phyloP scores from a whole-genome alignment of 805 yeast genomes.

The Cyberlindnera mycetangii region DNA sequence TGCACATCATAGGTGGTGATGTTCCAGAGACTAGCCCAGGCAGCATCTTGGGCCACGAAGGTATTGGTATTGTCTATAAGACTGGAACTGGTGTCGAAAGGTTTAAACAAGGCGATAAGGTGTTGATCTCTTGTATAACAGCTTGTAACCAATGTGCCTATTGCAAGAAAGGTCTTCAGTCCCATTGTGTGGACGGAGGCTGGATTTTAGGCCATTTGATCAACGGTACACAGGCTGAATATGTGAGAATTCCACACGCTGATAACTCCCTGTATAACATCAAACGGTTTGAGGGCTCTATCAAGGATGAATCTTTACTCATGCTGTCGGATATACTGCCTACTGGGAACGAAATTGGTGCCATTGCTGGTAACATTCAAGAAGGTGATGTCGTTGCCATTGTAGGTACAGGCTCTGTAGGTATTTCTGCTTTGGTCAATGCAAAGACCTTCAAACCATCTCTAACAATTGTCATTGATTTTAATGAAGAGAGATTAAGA shows the following conservation, averaged over 20 bases:
- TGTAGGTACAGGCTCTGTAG: conserved; percentile 69
- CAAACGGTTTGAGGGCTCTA: conserved; percentile 32
- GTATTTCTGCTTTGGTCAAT: conserved; percentile 57
- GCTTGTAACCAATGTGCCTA: conserved; percentile 59
- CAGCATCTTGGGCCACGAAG: conserved; percentile 60
- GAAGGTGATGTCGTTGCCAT: conserved; percentile 60
- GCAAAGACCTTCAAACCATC: conserved; percentile 55
- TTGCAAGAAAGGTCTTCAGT: conserved; percentile 51
- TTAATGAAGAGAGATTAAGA: conserved; percentile 55
- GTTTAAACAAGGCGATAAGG: conserved; percentile 55
- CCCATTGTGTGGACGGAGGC: conserved; percentile 57
- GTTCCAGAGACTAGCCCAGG: conserved; percentile 50
- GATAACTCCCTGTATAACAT: conserved; percentile 36
- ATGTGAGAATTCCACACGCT: conserved; percentile 51
- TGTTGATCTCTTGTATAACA: conserved; percentile 64
- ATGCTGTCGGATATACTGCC: conserved; percentile 66
- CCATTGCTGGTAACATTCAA: conserved; percentile 48
- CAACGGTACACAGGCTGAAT: conserved; percentile 68
- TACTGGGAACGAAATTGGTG: conserved; percentile 67
- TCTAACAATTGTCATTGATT: conserved; percentile 53
- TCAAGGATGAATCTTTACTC: conserved; percentile 49
- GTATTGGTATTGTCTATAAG: conserved; percentile 50
- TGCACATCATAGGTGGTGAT: conserved; percentile 60
- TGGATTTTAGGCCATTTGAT: conserved; percentile 56
- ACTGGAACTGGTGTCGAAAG: conserved; percentile 47